A percentile compares a stretch with the other conserved stretches of the same genome.
These are phyloP conservation scores for Gaultheria prostrata DNA, from an alignment of 148 eudicot genomes.

Conservation along the genomic window DNA sequence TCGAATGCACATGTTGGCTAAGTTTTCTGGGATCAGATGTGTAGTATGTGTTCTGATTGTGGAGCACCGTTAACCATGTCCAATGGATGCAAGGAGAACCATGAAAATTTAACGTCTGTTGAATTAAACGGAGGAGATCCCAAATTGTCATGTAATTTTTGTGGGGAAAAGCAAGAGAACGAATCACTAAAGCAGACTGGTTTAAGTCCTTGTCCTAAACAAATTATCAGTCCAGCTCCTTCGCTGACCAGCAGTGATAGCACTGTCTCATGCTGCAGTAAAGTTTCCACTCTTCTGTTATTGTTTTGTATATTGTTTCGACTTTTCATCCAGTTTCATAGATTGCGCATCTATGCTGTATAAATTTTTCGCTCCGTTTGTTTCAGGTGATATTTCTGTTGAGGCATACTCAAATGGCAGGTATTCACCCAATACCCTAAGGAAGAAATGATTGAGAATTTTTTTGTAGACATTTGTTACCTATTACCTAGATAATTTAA, in stretches of 20 bases:
- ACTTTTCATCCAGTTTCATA: slow-evolving; percentile 10
- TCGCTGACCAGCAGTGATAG: slow-evolving; percentile 51
- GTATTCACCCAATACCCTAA: slow-evolving; percentile 29
- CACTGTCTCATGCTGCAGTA: slow-evolving; percentile 59
- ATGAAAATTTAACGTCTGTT: slow-evolving; percentile 24
- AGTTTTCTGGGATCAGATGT: slow-evolving; percentile 25
- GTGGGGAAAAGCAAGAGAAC: slow-evolving; percentile 27
- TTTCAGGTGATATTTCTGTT: slow-evolving; percentile 69
- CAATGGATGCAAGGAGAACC: slow-evolving; percentile 42
- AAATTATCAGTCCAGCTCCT: slow-evolving; percentile 29
- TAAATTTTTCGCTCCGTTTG: background rate
- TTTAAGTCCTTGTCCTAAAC: slow-evolving; percentile 27
- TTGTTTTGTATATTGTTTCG: background rate
- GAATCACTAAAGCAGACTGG: slow-evolving; percentile 29
- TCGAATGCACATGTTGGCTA: slow-evolving; percentile 14
- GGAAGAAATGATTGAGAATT: background rate
- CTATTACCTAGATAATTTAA: background rate
- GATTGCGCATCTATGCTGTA: background rate
- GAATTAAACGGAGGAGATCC: slow-evolving; percentile 22
- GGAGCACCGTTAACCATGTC: slow-evolving; percentile 21
- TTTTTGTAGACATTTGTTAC: background rate
- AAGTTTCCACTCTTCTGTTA: slow-evolving; percentile 9
- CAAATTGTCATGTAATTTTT: slow-evolving; percentile 22
- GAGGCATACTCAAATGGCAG: slow-evolving; percentile 46
- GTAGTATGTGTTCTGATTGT: slow-evolving; percentile 40